A percentile compares a stretch with the other conserved stretches of the same genome.
Evolutionary conservation across 2,329 filamentous ascomycete genomes (phyloP).

Genomic region (Aureobasidium namibiae): DNA sequence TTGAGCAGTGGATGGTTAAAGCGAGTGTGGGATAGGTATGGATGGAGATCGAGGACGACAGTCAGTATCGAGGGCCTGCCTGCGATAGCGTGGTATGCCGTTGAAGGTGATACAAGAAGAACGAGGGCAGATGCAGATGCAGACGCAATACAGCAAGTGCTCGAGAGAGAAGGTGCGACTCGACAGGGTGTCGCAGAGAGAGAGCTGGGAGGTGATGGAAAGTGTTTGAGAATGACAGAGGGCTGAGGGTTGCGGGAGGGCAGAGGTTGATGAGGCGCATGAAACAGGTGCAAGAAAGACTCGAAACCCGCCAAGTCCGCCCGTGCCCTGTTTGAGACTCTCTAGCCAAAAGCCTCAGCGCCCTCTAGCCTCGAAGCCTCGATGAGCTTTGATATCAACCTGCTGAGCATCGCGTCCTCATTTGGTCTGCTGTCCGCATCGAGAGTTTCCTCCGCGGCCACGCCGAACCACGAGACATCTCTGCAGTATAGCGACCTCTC

Average conservation of each 20-base stretch:
- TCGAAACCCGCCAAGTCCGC: constrained; percentile 10
- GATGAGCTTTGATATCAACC: not conserved
- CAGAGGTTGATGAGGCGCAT: constrained; percentile 13
- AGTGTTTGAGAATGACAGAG: constrained; percentile 13
- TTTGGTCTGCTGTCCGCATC: not conserved
- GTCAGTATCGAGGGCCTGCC: constrained; percentile 9
- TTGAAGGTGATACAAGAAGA: not conserved
- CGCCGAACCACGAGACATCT: not conserved
- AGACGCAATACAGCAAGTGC: not conserved
- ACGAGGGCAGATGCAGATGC: not conserved
- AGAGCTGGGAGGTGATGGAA: not conserved
- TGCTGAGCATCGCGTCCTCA: not conserved
- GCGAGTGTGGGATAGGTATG: constrained; percentile 3
- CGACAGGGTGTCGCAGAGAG: constrained; percentile 6
- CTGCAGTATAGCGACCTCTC: no score
- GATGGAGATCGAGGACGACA: not conserved
- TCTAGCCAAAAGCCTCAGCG: not conserved
- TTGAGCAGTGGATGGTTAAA: not conserved
- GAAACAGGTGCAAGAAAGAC: constrained; percentile 10
- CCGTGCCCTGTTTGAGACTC: constrained; percentile 11
- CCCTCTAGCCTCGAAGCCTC: constrained; percentile 2
- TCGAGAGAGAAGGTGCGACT: not conserved
- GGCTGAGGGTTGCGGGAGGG: constrained; percentile 5
- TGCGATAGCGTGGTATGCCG: constrained; percentile 3
- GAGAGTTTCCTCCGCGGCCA: not conserved